Evolutionary conservation across 805 yeast genomes (phyloP).

Genomic region (Soucietia sequanensis): DNA sequence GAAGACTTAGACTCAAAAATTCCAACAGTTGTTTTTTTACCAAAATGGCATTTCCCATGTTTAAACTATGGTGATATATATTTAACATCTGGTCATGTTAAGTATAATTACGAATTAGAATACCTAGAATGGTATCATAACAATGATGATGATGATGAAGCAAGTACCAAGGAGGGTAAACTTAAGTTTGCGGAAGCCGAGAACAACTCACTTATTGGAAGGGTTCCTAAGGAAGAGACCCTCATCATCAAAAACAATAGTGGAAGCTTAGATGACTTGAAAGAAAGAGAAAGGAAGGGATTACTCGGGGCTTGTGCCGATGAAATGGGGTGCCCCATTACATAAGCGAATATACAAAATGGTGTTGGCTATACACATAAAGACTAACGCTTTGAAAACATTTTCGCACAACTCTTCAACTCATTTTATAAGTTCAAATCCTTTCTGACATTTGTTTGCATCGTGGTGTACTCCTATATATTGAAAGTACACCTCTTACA

Average conservation of each 20-base stretch:
- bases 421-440: too few relatives aligned
- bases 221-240: conserved; percentile 20
- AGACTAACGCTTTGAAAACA: too few relatives aligned
- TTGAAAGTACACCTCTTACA: too few relatives aligned
- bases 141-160: conserved; percentile 11
- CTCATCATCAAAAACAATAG: conserved; percentile 37
- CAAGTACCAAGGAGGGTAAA: too few relatives aligned
- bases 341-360: too few relatives aligned
- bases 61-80: conserved; percentile 47
- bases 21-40: conserved; percentile 67
- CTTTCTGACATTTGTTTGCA: too few relatives aligned
- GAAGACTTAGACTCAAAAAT: conserved; percentile 1
- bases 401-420: too few relatives aligned
- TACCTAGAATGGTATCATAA: conserved; percentile 72
- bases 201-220: neutral
- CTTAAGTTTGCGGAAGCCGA: too few relatives aligned
- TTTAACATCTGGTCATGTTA: conserved; percentile 56
- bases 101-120: conserved; percentile 50
- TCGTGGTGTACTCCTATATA: too few relatives aligned
- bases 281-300: conserved; percentile 3
- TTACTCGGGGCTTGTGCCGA: conserved; percentile 4
- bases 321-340: conserved; percentile 5
- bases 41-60: conserved; percentile 65
- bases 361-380: too few relatives aligned
- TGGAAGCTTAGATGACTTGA: conserved; percentile 30